phyloP scores from a whole-genome alignment of 2,329 filamentous ascomycete genomes.

The Gnomoniopsis smithogilvyi region DNA sequence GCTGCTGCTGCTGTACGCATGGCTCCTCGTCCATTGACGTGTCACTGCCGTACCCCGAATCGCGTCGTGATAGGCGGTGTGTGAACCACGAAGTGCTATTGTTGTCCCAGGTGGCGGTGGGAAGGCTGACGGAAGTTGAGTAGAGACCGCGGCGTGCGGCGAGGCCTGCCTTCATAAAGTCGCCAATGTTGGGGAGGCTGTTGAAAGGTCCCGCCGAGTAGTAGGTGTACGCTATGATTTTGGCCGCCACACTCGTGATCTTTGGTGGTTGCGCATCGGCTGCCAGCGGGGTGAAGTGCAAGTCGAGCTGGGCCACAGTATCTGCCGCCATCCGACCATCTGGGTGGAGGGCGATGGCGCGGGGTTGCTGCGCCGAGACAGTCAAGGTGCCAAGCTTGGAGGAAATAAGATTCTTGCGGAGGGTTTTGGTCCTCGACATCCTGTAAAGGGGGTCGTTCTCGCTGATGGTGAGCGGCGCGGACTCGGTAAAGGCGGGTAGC shows the following conservation, averaged over 20 bases:
- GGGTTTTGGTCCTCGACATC: conserved; percentile 47
- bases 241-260: conserved; percentile 46
- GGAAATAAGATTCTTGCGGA: conserved; percentile 51
- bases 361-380: conserved; percentile 42
- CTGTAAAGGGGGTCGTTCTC: conserved; percentile 46
- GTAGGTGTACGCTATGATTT: conserved; percentile 50
- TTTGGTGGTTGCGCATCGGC: conserved; percentile 43
- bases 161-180: conserved; percentile 35
- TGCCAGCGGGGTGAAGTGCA: conserved; percentile 45
- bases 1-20: conserved; percentile 15
- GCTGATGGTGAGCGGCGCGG: conserved; percentile 49
- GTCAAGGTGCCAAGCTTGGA: conserved; percentile 49
- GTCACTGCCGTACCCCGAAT: conserved; percentile 53
- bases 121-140: conserved; percentile 40
- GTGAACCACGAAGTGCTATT: conserved; percentile 38
- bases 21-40: conserved; percentile 24
- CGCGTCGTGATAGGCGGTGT: conserved; percentile 36
- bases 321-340: conserved; percentile 42
- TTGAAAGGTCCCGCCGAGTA: conserved; percentile 45
- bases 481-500: conserved; percentile 47
- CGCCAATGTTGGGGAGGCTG: conserved; percentile 48
- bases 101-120: conserved; percentile 30
- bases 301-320: conserved; percentile 41
- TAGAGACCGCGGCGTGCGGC: conserved; percentile 43
- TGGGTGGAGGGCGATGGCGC: conserved; percentile 46